Conservation (phyloP, 2,329 filamentous ascomycete genomes). For the Thielaviopsis punctulata region DNA sequence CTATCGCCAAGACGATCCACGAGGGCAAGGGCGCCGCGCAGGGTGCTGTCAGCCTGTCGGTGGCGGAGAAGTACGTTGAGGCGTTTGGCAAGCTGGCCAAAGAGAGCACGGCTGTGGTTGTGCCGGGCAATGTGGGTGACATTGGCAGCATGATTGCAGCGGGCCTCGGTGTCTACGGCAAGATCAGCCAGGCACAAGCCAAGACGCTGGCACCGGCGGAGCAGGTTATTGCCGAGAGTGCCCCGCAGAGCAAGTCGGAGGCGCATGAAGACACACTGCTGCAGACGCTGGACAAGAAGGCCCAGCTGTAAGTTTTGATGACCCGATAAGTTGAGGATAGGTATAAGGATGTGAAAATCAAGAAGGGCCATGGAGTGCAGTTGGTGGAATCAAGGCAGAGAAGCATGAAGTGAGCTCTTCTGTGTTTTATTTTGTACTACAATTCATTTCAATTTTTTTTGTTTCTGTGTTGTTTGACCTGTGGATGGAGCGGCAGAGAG, state of each 20-base stretch:
- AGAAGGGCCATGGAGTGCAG: conserved; percentile 14
- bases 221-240: conserved; percentile 13
- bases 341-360: background rate
- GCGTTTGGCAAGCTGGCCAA: conserved; percentile 85
- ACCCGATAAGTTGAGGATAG: background rate
- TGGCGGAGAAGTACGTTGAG: conserved; percentile 96
- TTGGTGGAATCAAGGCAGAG: conserved; percentile 15
- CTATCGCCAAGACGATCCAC: conserved; percentile 60
- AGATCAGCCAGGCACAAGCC: conserved; percentile 67
- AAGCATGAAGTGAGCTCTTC: background rate
- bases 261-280: conserved; percentile 24
- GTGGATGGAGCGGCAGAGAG: background rate
- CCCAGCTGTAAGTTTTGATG: conserved; percentile 11
- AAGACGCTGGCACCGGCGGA: conserved; percentile 23
- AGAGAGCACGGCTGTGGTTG: conserved; percentile 87
- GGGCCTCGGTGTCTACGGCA: conserved; percentile 87
- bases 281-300: conserved; percentile 23
- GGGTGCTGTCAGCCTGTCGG: conserved; percentile 66
- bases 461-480: background rate
- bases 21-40: conserved; percentile 61
- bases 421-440: background rate
- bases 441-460: background rate
- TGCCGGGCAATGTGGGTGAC: conserved; percentile 92
- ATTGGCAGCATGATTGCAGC: conserved; percentile 94
- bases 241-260: conserved; percentile 10